Conservation (phyloP, 2,329 filamentous ascomycete genomes). For the Scolecobasidium constrictum region DNA sequence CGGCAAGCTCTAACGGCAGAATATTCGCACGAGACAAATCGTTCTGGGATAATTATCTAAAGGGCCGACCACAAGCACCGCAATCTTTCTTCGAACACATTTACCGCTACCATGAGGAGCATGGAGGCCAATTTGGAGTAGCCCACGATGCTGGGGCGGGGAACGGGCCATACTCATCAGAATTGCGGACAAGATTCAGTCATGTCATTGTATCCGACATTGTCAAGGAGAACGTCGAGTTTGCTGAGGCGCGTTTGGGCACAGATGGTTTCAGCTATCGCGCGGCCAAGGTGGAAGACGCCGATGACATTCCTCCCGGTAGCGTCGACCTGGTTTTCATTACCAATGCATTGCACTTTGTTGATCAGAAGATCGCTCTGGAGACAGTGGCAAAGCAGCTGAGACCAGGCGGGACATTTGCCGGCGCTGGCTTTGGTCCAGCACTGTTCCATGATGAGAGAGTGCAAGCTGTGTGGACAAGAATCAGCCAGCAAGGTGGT, state of each 20-base stretch:
- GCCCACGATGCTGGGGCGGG: conserved; percentile 18
- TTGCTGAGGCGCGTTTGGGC: conserved; percentile 13
- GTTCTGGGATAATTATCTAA: conserved; percentile 19
- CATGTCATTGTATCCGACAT: conserved; percentile 18
- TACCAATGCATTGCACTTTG: neutral
- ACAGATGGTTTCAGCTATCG: conserved; percentile 12
- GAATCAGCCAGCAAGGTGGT: neutral
- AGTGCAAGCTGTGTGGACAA: neutral
- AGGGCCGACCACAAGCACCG: conserved; percentile 14
- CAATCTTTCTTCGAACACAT: conserved; percentile 15
- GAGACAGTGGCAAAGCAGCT: conserved; percentile 13
- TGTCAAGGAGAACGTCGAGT: conserved; percentile 12
- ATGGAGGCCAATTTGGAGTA: conserved; percentile 13
- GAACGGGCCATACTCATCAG: conserved; percentile 13
- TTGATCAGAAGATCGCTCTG: conserved; percentile 10
- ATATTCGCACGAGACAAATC: neutral
- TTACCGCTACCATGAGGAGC: conserved; percentile 15
- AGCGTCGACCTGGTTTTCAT: neutral
- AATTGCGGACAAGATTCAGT: conserved; percentile 13
- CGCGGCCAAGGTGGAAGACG: conserved; percentile 13
- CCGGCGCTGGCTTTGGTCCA: conserved; percentile 7
- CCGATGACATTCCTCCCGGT: conserved; percentile 9
- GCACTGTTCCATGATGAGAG: neutral
- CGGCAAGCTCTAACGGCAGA: neutral
- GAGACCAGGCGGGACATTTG: conserved; percentile 14